Percentiles rank a stretch among this genome's conserved stretches.
phyloP scores from a whole-genome alignment of 345 rosid genomes.

The Clausena lansium region DNA sequence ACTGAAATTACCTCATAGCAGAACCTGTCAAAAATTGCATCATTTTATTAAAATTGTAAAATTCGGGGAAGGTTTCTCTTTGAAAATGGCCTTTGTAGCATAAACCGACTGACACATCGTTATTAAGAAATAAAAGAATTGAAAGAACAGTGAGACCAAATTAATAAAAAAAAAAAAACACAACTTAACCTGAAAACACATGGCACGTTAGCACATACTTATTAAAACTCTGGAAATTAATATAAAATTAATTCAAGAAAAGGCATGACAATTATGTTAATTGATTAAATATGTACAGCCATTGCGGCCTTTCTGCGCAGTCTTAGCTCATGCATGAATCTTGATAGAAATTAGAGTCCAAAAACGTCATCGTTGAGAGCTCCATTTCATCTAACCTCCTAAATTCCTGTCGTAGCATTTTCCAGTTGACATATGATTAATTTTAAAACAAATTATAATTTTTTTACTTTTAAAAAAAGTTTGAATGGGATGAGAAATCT shows the following conservation, averaged over 20 bases:
- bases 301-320: not conserved
- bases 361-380: constrained; percentile 43
- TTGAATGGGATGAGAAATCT: no score
- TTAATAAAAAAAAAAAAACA: not conserved
- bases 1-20: not conserved
- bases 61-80: not conserved
- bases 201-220: constrained; percentile 4
- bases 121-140: no score
- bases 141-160: not conserved
- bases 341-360: constrained; percentile 6
- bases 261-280: not conserved
- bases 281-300: not conserved
- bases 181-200: constrained; percentile 9
- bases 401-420: constrained; percentile 3
- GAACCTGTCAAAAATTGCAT: not conserved
- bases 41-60: not conserved
- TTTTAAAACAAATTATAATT: no score
- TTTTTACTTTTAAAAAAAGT: no score
- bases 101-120: not conserved
- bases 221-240: not conserved
- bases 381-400: constrained; percentile 40
- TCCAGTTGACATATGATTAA: constrained; percentile 11
- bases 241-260: not conserved
- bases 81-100: not conserved
- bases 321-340: constrained; percentile 24